Base-by-base conservation (phyloP, 2,329 filamentous ascomycete species). In the Penicillium sp. region DNA sequence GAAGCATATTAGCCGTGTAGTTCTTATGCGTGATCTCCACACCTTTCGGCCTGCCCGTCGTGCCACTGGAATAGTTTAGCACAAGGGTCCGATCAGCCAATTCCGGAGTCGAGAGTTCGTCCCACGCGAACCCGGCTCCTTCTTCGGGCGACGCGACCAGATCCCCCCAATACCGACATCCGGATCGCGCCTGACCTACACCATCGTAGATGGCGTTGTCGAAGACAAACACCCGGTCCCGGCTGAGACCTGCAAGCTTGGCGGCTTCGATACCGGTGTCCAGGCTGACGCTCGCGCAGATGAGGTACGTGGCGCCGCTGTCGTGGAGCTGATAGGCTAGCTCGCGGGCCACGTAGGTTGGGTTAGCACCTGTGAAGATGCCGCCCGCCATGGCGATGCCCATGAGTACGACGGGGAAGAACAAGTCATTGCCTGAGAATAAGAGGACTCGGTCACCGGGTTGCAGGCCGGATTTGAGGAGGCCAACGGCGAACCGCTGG, bases 41-140 rank as follows among this genome's bases (percentile, higher is more conserved):
- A 10, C 90, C 90, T 69, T 95, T 95, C 9, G 90, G 89, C 4
- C 90, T 79, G 6, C 90, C 90, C 0, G 90, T 95, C 1, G 88
- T 92, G 10, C 89, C 75, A 45, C 68, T 71, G 58, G 84, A 88
- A 72, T 93, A 95, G 70, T 95, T 94, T 56, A 95, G 80, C 23
- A 84, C 86, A 60, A 86, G 61, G 3, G 67, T 70, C n/a, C 54
- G 60, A 41, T 60, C 54, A 2, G 68, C 59, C 36, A 59, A 45
- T 5, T 61, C 83, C 1, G 83, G 82, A 5, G 64, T 71, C 8
- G 56, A 41, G 9, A 68, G 51, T 3, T 66, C 58, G 15, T 80
- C 68, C 89, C 89, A 94, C 44, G 74, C 70, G 68, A 87, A 92
- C 2, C 64, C 65, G 2, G 75, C 70, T 1, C 82, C 87, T 38